Conservation (phyloP, 805 yeast species). For the Maudiozyma bulderi region DNA sequence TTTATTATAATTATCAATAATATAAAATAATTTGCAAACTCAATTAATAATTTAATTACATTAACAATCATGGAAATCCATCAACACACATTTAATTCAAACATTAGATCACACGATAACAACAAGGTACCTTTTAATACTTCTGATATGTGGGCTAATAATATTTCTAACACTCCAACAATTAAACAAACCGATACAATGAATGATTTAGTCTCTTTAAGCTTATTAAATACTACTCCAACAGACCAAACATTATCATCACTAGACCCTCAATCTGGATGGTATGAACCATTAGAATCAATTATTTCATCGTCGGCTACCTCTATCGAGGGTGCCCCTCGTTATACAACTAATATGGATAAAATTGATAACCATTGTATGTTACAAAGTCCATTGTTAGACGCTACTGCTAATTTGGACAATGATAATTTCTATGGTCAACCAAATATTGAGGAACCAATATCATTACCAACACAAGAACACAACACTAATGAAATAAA, state of each 20-base stretch:
- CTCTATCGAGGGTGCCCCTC: conserved; percentile 11
- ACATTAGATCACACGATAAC: not conserved
- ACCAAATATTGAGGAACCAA: not conserved
- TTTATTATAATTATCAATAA: too few species aligned
- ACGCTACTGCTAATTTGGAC: not conserved
- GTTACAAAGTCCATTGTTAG: not conserved
- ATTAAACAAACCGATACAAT: not conserved
- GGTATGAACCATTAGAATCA: conserved; percentile 15
- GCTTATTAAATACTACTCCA: not conserved
- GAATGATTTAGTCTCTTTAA: not conserved
- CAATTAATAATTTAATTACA: not conserved
- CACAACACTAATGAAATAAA: not conserved
- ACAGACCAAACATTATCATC: conserved; percentile 4
- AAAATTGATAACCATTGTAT: not conserved
- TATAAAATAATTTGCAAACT: too few species aligned
- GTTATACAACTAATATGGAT: not conserved
- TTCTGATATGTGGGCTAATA: not conserved
- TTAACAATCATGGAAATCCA: not conserved
- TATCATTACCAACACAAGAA: not conserved
- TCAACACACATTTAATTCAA: not conserved
- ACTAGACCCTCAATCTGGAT: conserved; percentile 1
- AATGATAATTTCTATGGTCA: not conserved
- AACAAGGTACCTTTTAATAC: not conserved
- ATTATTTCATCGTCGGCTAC: conserved; percentile 13
- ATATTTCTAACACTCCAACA: not conserved